Conservation (phyloP, 2,329 filamentous ascomycete genomes). For the Colletotrichum zoysiae region DNA sequence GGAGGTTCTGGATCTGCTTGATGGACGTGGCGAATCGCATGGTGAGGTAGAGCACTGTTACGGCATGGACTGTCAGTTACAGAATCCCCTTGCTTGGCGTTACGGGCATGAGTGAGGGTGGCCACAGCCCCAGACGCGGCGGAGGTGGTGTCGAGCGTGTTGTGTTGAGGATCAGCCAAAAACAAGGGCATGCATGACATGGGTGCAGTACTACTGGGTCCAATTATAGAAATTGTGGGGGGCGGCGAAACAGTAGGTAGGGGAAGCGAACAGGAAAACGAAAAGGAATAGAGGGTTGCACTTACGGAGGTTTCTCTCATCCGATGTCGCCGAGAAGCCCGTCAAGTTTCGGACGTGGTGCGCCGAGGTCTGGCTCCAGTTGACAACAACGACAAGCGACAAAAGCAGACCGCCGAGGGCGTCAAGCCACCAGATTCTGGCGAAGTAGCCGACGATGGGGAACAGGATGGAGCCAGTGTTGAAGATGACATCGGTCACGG, state of each 20-base stretch:
- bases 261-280: neutral
- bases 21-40: constrained; percentile 95
- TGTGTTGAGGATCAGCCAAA: neutral
- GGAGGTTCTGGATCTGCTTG: constrained; percentile 84
- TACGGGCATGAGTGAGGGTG: neutral
- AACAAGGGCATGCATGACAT: neutral
- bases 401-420: constrained; percentile 82
- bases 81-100: neutral
- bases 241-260: constrained; percentile 15
- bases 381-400: constrained; percentile 83
- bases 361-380: constrained; percentile 80
- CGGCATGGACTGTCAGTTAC: constrained; percentile 11
- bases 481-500: constrained; percentile 85
- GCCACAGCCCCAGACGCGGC: neutral
- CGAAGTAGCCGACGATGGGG: constrained; percentile 82
- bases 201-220: constrained; percentile 8
- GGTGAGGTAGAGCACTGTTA: constrained; percentile 81
- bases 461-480: constrained; percentile 92
- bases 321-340: constrained; percentile 81
- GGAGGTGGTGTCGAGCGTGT: neutral
- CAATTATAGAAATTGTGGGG: constrained; percentile 30
- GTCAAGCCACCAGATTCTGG: constrained; percentile 86
- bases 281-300: constrained; percentile 39
- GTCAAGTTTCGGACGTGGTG: constrained; percentile 86
- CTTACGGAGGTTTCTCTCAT: constrained; percentile 80